Percentiles rank a stretch among this genome's conserved stretches.
These are phyloP conservation scores for Exophiala oligosperma DNA, from an alignment of 2,329 filamentous ascomycete genomes.

Conservation along the genomic window DNA sequence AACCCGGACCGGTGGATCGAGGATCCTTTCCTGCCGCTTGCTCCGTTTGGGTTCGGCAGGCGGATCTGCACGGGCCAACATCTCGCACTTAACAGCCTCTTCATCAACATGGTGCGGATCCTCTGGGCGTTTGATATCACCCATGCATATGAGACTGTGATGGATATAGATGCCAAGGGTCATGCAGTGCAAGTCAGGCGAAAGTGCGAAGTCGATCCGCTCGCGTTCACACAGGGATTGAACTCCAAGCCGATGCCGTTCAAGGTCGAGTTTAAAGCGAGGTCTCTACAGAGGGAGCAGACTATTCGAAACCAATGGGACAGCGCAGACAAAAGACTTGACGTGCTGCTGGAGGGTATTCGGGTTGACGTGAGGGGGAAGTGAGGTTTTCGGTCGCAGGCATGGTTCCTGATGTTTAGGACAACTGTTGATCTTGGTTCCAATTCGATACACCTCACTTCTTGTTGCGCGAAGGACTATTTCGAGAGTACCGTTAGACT, in stretches of 20 bases:
- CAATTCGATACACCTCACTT: too few species aligned
- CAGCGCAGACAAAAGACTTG: too few species aligned
- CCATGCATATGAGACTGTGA: not conserved
- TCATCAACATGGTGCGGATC: constrained; percentile 59
- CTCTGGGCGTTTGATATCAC: constrained; percentile 19
- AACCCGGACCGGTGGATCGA: constrained; percentile 9
- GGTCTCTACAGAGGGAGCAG: too few species aligned
- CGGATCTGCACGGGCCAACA: constrained; percentile 44
- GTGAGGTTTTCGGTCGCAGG: too few species aligned
- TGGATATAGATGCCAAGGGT: not conserved
- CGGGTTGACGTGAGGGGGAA: too few species aligned
- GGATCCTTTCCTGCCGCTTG: constrained; percentile 45
- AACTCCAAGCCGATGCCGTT: constrained; percentile 20
- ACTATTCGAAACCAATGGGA: too few species aligned
- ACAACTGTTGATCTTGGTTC: too few species aligned
- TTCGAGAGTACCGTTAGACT: too few species aligned
- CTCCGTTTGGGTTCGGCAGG: constrained; percentile 58
- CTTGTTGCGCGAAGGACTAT: too few species aligned
- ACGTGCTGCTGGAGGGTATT: too few species aligned
- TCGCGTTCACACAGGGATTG: constrained; percentile 32
- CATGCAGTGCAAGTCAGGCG: not conserved
- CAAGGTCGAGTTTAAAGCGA: not conserved
- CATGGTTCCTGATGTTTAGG: too few species aligned
- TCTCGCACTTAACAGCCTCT: constrained; percentile 37
- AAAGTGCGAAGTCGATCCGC: constrained; percentile 53